Evolutionary conservation across 345 rosid genomes (phyloP).

Genomic region (Odontarrhena argentea): DNA sequence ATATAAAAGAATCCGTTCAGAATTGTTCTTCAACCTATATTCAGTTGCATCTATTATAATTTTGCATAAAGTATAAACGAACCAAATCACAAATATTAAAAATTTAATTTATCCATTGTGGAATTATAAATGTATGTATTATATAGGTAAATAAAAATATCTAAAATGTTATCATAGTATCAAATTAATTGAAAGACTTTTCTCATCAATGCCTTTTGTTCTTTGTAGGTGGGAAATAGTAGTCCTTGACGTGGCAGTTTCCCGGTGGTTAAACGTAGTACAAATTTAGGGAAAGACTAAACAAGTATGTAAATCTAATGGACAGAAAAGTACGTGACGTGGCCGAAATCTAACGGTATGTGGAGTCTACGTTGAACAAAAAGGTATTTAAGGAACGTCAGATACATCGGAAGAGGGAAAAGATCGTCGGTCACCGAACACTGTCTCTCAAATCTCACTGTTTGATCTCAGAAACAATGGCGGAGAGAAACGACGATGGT

Average conservation of each 20-base stretch:
- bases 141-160: too few species aligned
- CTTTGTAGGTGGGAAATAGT: not conserved
- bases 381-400: slow-evolving; percentile 31
- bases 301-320: slow-evolving; percentile 30
- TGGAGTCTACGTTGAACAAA: not conserved
- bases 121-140: too few species aligned
- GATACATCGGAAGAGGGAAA: slow-evolving; percentile 2
- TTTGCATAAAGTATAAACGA: not conserved
- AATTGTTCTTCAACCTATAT: not conserved
- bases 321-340: slow-evolving; percentile 30
- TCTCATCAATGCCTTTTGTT: not conserved
- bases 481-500: slow-evolving; percentile 37
- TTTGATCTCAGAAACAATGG: slow-evolving; percentile 42
- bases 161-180: too few species aligned
- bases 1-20: not conserved
- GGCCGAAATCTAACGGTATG: slow-evolving; percentile 31
- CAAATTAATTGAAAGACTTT: too few species aligned
- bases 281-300: not conserved
- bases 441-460: not conserved
- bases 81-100: too few species aligned
- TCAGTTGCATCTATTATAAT: not conserved
- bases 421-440: slow-evolving; percentile 8
- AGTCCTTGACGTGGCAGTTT: slow-evolving; percentile 22
- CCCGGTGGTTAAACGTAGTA: slow-evolving; percentile 39
- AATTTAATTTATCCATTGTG: too few species aligned